Base-by-base conservation (phyloP, 1,284 basidiomycete species). In the Cutaneotrichosporon dermatis region DNA sequence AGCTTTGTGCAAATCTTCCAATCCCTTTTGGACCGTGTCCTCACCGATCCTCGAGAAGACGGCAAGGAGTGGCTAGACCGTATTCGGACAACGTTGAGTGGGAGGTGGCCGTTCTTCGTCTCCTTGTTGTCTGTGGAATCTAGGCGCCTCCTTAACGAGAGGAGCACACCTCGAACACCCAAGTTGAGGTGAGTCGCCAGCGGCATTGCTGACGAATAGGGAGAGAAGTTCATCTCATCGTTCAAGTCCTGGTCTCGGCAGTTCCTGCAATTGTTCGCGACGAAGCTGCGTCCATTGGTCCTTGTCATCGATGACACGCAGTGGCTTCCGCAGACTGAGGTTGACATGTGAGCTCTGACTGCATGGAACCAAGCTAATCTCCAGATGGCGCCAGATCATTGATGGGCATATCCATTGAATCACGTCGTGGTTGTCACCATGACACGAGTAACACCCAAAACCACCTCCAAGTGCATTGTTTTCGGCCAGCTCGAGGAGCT, bases 261-360 rank as follows among this genome's bases (percentile, higher is more conserved):
- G 1, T 60, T 76, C 6, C 54, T 78, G 12, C 71, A 74, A 49
- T 53, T 75, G 5, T 78, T 78, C 44, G 75, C 72, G 0, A 67
- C 71, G 1, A 42, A 54, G 0, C 7, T 49, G 1, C 62, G 73
- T 3, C 76, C 76, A 0, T 62, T 78, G 7, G 57, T 78, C 2
- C 63, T 77, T 8, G 37, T 74, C 11, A 42, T 77, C 16, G 75
- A 77, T 59, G 75, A 78, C 52, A 64, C 68, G 3, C 75, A 78
- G 51, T 77, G 75, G 74, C 61, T 74, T 25, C 59, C 66, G 0
- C 43, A 55, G 2, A 69, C 70, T 13, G 73, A 76, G 51, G 53
- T 68, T 2, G 60, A 65, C 2, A 55, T 73, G 46, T 72, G 62
- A 61, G 65, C 57, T 36, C n/a, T n/a, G n/a, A 25, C n/a, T n/a